Evolutionary conservation across 495 filamentous ascomycete species (phyloP), one percentile per base, ranked within the genome.

Genomic region (Penicillium longicatenatum): DNA sequence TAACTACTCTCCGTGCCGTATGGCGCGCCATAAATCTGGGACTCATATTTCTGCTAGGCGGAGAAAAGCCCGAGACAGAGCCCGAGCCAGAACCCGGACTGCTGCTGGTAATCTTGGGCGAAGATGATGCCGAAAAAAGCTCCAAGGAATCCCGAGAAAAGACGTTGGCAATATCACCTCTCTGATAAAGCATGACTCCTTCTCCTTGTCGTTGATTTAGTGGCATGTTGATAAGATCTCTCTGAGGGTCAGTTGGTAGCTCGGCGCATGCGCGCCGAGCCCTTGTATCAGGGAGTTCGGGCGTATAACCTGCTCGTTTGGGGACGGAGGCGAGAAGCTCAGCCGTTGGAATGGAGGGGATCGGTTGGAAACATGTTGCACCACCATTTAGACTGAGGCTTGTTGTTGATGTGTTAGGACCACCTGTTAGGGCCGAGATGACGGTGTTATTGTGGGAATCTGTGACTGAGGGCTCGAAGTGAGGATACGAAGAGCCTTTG

Each of bases 221-320:
- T 1, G 69, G 68, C 5, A 69, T 19, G 29, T 75, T 77, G 37
- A 77, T 77, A 2, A 75, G 59, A 51, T 75, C 74, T 12, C 71
- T 65, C 10, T 60, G 57, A 0, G 65, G 56, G 10, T 65, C 19
- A 0, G 57, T 48, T 1, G 75, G 54, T 19, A 77, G 59, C 57
- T 77, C 75, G 9, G 61, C 63, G 14, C 70, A 61, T 21, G 48
- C 51, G 1, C 66, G 68, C 49, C 65, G 61, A 63, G 75, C 68
- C 5, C 60, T 69, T 33, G 71, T 75, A 44, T 77, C 70, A 33
- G 58, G 57, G 24, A 77, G 65, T 22, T 76, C 72, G 4, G 67
- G 58, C 12, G 64, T 57, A 3, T 46, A 42, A 17, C 46, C 39
- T 10, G 37, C 41, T 17, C 46, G 42, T 12, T n/a, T 50, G 6